Conservation (phyloP, 768 basidiomycete genomes). For the Podaxis sp. region DNA sequence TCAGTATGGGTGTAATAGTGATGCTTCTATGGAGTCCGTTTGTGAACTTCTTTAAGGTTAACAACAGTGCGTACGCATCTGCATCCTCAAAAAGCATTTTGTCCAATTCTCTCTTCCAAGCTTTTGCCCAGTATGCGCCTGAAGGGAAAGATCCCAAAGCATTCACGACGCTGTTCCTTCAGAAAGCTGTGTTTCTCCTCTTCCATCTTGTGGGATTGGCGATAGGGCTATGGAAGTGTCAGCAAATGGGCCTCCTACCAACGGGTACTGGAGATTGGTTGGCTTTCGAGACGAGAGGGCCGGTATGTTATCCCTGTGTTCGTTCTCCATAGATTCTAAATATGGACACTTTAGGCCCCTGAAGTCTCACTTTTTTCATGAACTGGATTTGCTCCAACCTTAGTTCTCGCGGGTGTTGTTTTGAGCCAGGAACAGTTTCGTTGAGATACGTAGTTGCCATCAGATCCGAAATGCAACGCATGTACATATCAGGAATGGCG, state of each 20-base stretch:
- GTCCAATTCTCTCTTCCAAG: constrained; percentile 27
- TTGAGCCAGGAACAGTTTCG: background rate
- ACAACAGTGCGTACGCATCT: constrained; percentile 52
- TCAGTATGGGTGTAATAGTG: constrained; percentile 94
- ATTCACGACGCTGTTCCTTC: constrained; percentile 54
- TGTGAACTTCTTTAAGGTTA: constrained; percentile 76
- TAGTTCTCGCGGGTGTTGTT: background rate
- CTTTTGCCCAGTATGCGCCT: constrained; percentile 72
- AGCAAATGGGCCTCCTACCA: constrained; percentile 86
- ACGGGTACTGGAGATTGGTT: constrained; percentile 93
- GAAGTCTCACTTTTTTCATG: constrained; percentile 20
- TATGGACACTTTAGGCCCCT: constrained; percentile 29
- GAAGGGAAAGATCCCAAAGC: constrained; percentile 50
- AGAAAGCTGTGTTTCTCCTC: constrained; percentile 65
- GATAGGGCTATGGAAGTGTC: constrained; percentile 91
- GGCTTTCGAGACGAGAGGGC: constrained; percentile 80
- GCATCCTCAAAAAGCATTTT: background rate
- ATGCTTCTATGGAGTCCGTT: constrained; percentile 88
- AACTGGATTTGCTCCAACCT: background rate
- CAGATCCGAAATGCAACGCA: background rate
- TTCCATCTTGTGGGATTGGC: constrained; percentile 76
- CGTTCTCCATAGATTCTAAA: background rate
- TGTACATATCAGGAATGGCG: background rate
- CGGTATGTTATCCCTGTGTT: constrained; percentile 38
- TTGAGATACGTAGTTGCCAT: background rate